Evolutionary conservation across 202 grass and related monocot species (phyloP), one percentile per base, ranked within the genome.

Genomic region (Bolboschoenoplectus hybrid): DNA sequence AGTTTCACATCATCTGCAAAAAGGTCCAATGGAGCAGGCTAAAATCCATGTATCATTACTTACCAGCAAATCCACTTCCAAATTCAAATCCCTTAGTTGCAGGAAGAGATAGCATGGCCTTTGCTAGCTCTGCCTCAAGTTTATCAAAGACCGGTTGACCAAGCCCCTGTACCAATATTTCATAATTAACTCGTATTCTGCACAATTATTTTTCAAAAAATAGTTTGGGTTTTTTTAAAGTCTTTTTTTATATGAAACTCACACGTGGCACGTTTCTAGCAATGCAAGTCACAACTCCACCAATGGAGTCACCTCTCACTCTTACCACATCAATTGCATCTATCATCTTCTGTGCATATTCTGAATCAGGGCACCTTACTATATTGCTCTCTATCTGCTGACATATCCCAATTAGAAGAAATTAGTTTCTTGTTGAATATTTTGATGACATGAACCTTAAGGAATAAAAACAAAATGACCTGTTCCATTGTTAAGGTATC

Each of bases 301-400:
- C 93, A 83, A 98, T 92, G 0, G 95, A 98, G 82, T 98, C 93
- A 69, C 95, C 91, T 87, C 75, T 92, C 81, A 91, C 64, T 91
- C 95, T 86, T 68, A 95, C 90, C 85, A 78, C 87, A 85, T 98
- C 93, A 82, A 98, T 96, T 85, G 93, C 91, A 88, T 91, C 87
- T 26, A 98, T 98, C 96, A 98, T 98, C 86, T 98, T 98, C 67
- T 94, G 81, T 67, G 93, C 96, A 88, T 96, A 98, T 87, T 96
- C 91, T 91, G 88, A 90, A 92, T 96, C 85, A 63, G 96, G 93
- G 81, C 96, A 98, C 88, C 96, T 95, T 55, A 89, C 91, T 55
- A 98, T 98, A 81, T 98, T 98, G 85, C 93, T 98, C 71, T 98
- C 96, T 89, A 98, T 92, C 96, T 96, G 93, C 13, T 80, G 78